A percentile compares a stretch with the other conserved stretches of the same genome.
phyloP scores from a whole-genome alignment of 164 flowering plant species.

The Liriodendron chinense region DNA sequence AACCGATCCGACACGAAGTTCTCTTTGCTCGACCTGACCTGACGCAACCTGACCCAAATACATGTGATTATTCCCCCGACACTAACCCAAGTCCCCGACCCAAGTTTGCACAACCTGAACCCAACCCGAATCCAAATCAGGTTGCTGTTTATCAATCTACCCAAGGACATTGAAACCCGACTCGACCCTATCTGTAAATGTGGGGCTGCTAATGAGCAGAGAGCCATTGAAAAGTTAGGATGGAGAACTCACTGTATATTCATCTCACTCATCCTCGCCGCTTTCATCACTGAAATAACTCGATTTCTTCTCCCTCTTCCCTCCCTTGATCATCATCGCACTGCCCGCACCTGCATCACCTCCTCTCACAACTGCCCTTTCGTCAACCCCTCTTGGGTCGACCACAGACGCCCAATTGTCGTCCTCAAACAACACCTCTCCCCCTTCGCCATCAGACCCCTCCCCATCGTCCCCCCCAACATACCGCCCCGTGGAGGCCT shows the following conservation, averaged over 20 bases:
- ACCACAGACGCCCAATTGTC: constrained; percentile 90
- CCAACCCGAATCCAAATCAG: too few relatives aligned
- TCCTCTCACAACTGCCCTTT: constrained; percentile 27
- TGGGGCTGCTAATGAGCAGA: too few relatives aligned
- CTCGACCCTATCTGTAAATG: too few relatives aligned
- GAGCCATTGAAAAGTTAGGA: too few relatives aligned
- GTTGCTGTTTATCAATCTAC: too few relatives aligned
- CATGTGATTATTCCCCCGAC: too few relatives aligned
- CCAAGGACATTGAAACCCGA: too few relatives aligned
- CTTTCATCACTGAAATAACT: constrained; percentile 95
- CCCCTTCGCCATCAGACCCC: constrained; percentile 24
- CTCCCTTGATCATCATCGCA: constrained; percentile 21
- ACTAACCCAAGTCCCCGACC: too few relatives aligned
- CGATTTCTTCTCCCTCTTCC: constrained; percentile 45
- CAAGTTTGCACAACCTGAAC: too few relatives aligned
- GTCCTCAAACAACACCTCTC: constrained; percentile 45
- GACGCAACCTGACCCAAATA: too few relatives aligned
- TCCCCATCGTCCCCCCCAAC: constrained; percentile 17
- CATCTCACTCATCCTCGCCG: constrained; percentile 57
- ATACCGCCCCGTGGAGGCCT: constrained; percentile 7
- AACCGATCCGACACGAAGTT: too few relatives aligned
- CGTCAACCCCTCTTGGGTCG: constrained; percentile 64
- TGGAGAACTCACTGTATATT: neutral
- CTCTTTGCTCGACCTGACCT: too few relatives aligned
- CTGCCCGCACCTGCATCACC: constrained; percentile 13